phyloP scores from a whole-genome alignment of 169 alveolate species.

The Babesia ovata region DNA sequence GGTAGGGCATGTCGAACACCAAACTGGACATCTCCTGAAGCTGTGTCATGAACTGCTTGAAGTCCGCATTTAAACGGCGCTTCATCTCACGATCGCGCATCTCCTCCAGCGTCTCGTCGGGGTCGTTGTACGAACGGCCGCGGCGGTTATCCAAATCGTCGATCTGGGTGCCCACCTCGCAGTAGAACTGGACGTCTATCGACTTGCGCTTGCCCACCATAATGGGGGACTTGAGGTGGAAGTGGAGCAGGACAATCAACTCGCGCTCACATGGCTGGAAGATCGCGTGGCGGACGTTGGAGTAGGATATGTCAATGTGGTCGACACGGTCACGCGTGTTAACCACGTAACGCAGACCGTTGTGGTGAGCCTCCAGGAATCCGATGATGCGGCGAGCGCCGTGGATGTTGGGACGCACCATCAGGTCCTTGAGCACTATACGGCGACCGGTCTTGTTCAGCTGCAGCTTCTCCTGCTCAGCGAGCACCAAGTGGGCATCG shows the following conservation, averaged over 20 bases:
- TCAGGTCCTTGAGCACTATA: constrained; percentile 77
- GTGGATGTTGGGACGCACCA: constrained; percentile 81
- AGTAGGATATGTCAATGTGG: constrained; percentile 89
- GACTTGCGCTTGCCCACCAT: constrained; percentile 94
- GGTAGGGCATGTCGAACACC: constrained; percentile 76
- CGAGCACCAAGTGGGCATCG: constrained; percentile 84
- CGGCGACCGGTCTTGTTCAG: constrained; percentile 81
- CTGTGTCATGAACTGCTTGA: constrained; percentile 85
- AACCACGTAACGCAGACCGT: constrained; percentile 91
- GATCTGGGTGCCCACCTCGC: constrained; percentile 94
- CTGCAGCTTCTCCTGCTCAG: constrained; percentile 88
- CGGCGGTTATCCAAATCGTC: constrained; percentile 95
- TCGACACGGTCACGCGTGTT: constrained; percentile 81
- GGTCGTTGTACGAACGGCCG: constrained; percentile 88
- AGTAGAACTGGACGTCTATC: constrained; percentile 92
- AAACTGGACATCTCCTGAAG: constrained; percentile 70
- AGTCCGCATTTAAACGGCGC: constrained; percentile 88
- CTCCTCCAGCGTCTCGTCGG: constrained; percentile 96
- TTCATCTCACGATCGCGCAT: constrained; percentile 93
- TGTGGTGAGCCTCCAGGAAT: constrained; percentile 93
- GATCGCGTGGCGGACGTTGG: constrained; percentile 93
- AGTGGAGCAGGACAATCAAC: constrained; percentile 92
- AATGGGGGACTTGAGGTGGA: constrained; percentile 91
- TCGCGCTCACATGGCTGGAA: constrained; percentile 97
- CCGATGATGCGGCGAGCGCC: constrained; percentile 90